These are phyloP conservation scores for Yueomyces sp. DNA, from an alignment of 805 yeast genomes.

Conservation along the genomic window DNA sequence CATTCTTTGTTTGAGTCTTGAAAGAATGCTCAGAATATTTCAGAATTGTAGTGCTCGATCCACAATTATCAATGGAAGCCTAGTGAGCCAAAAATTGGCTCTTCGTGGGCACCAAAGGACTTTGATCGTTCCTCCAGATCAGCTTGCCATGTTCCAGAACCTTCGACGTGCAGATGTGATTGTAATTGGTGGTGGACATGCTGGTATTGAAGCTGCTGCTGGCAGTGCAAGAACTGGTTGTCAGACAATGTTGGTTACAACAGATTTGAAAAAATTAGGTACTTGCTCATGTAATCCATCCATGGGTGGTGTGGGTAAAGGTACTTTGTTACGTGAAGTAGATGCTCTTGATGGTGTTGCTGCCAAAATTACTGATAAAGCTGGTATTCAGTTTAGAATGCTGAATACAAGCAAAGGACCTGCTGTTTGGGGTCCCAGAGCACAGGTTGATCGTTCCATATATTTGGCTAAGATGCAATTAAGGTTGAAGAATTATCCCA, in stretches of 20 bases:
- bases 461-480: slow-evolving; percentile 72
- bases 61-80: no score
- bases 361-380: slow-evolving; percentile 72
- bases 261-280: slow-evolving; percentile 62
- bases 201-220: slow-evolving; percentile 95
- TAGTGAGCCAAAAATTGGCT: no score
- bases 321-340: slow-evolving; percentile 79
- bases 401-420: slow-evolving; percentile 73
- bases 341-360: slow-evolving; percentile 95
- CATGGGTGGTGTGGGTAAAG: slow-evolving; percentile 98
- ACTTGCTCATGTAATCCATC: slow-evolving; percentile 95
- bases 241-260: slow-evolving; percentile 48
- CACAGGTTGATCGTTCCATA: slow-evolving; percentile 81
- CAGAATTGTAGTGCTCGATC: no score
- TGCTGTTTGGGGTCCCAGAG: slow-evolving; percentile 99
- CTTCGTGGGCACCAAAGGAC: no score
- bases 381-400: slow-evolving; percentile 85
- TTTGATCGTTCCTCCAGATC: slow-evolving; percentile 2
- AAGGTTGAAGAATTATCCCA: slow-evolving; percentile 41
- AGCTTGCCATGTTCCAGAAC: slow-evolving; percentile 2
- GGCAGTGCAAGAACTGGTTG: slow-evolving; percentile 83
- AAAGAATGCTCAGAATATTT: no score
- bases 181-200: slow-evolving; percentile 97
- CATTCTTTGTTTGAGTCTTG: no score
- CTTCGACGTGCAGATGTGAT: slow-evolving; percentile 35